phyloP scores from a whole-genome alignment of 352 stramenopile species.

The Pythium brassicae region DNA sequence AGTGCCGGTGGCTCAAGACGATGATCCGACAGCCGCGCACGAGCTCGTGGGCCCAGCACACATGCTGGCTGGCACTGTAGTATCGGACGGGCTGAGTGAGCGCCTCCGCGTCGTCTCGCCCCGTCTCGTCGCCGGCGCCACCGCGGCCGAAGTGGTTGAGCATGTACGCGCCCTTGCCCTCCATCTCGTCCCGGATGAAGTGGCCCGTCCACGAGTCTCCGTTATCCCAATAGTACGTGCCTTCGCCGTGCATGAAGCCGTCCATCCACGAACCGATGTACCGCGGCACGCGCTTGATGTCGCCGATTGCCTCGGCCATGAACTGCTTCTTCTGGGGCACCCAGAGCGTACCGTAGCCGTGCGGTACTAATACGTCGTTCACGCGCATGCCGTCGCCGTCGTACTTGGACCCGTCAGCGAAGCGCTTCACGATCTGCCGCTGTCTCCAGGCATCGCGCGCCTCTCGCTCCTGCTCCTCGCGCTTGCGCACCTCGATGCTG shows the following conservation, averaged over 20 bases:
- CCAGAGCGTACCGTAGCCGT: slow-evolving; percentile 57
- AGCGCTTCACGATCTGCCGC: slow-evolving; percentile 58
- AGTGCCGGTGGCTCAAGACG: slow-evolving; percentile 40
- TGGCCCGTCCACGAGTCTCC: slow-evolving; percentile 51
- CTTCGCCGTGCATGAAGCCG: slow-evolving; percentile 53
- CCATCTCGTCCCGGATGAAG: slow-evolving; percentile 57
- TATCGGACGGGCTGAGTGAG: slow-evolving; percentile 32
- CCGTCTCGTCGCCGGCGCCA: slow-evolving; percentile 13
- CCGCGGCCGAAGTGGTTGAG: slow-evolving; percentile 8
- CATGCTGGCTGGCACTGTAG: slow-evolving; percentile 52
- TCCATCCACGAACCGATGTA: slow-evolving; percentile 54
- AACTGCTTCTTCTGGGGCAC: slow-evolving; percentile 32
- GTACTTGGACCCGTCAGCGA: slow-evolving; percentile 64
- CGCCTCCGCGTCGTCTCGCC: neutral
- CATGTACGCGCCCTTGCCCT: slow-evolving; percentile 55
- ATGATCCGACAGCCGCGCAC: slow-evolving; percentile 37
- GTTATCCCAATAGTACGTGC: slow-evolving; percentile 55
- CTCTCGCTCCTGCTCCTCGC: slow-evolving; percentile 24
- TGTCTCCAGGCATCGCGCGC: slow-evolving; percentile 32
- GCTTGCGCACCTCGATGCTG: slow-evolving; percentile 21
- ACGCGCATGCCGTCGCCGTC: slow-evolving; percentile 47
- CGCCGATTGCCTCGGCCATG: slow-evolving; percentile 17
- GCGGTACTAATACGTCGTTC: slow-evolving; percentile 38
- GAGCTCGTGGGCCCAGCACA: slow-evolving; percentile 71
- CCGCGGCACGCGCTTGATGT: slow-evolving; percentile 41